These are phyloP conservation scores for Collybia nuda DNA, from an alignment of 768 basidiomycete species.

Conservation along the genomic window DNA sequence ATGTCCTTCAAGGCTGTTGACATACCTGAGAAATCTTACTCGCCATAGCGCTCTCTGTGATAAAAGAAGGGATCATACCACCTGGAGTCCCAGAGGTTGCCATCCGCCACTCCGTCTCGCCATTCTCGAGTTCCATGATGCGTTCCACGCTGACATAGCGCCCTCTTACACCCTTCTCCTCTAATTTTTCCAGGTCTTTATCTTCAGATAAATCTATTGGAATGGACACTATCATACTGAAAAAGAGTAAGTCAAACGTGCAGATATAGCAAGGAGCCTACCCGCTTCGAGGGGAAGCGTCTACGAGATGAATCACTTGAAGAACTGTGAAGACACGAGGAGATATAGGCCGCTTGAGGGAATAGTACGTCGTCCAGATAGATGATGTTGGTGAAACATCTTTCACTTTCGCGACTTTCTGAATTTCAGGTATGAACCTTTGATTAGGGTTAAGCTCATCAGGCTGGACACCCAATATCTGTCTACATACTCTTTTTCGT, in stretches of 20 bases:
- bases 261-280: slow-evolving; percentile 28
- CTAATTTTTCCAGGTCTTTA: slow-evolving; percentile 55
- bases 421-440: slow-evolving; percentile 67
- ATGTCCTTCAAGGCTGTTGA: slow-evolving; percentile 1
- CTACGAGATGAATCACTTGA: slow-evolving; percentile 56
- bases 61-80: slow-evolving; percentile 64
- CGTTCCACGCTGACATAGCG: slow-evolving; percentile 73
- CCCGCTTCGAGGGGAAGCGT: slow-evolving; percentile 56
- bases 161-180: slow-evolving; percentile 64
- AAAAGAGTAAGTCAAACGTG: neutral
- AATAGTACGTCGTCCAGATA: slow-evolving; percentile 76
- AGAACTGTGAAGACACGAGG: slow-evolving; percentile 77
- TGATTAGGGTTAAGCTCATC: slow-evolving; percentile 1
- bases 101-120: slow-evolving; percentile 77
- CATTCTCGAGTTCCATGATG: slow-evolving; percentile 59
- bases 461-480: neutral
- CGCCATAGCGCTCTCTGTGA: slow-evolving; percentile 61
- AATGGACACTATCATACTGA: slow-evolving; percentile 57
- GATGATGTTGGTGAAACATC: slow-evolving; percentile 60
- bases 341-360: slow-evolving; percentile 67
- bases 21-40: slow-evolving; percentile 63
- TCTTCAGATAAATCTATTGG: slow-evolving; percentile 61
- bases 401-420: slow-evolving; percentile 62
- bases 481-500: slow-evolving; percentile 63
- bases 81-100: slow-evolving; percentile 74